Percentiles rank a stretch among this genome's conserved stretches.
phyloP scores from a whole-genome alignment of 352 stramenopile genomes.

The Pythium phragmitis region DNA sequence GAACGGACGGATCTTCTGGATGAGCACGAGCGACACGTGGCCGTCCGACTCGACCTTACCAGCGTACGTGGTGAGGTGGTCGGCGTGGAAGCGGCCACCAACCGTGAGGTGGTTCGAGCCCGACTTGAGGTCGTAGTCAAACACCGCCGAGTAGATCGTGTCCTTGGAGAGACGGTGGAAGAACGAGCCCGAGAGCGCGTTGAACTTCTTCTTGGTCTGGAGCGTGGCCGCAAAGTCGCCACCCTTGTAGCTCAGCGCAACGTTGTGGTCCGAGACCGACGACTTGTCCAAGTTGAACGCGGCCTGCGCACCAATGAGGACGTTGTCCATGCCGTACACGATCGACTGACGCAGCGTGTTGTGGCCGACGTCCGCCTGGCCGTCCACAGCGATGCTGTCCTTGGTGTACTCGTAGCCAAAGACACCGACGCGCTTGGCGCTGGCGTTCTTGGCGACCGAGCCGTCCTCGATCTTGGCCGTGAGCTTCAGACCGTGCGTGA shows the following conservation, averaged over 20 bases:
- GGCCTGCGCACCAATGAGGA: constrained; percentile 63
- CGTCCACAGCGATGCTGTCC: constrained; percentile 64
- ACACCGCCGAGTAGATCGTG: constrained; percentile 71
- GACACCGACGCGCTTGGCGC: constrained; percentile 66
- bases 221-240: constrained; percentile 68
- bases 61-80: constrained; percentile 77
- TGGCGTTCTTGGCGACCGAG: constrained; percentile 73
- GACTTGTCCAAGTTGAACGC: constrained; percentile 85
- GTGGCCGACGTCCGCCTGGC: constrained; percentile 70
- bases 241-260: constrained; percentile 66
- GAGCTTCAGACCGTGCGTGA: constrained; percentile 78
- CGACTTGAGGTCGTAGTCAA: constrained; percentile 86
- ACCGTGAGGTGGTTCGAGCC: constrained; percentile 76
- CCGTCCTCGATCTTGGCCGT: constrained; percentile 86
- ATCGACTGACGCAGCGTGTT: constrained; percentile 61
- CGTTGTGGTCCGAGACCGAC: constrained; percentile 73
- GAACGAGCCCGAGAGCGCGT: constrained; percentile 71
- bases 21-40: constrained; percentile 79
- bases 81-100: constrained; percentile 72
- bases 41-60: constrained; percentile 85
- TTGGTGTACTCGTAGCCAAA: constrained; percentile 82
- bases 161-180: constrained; percentile 78
- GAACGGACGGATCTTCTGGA: constrained; percentile 87
- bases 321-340: constrained; percentile 73
- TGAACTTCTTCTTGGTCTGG: constrained; percentile 84